These are phyloP conservation scores for Acanthamoeba culbertsoni DNA, from an alignment of 208 protist species.

Conservation along the genomic window DNA sequence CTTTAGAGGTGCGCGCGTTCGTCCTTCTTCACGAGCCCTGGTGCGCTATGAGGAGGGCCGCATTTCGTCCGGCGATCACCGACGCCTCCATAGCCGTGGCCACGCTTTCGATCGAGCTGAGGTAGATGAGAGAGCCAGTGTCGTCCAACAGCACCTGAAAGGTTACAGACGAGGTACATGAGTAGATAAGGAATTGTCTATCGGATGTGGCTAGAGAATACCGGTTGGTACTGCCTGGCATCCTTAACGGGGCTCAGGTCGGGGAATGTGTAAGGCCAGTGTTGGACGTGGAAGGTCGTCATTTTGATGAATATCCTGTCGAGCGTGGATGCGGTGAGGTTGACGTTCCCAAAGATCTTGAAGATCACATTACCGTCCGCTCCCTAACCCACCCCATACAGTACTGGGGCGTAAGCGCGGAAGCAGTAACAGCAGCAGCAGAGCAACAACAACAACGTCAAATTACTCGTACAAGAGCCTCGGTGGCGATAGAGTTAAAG, in stretches of 20 bases:
- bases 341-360: conserved; percentile 28
- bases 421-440: not conserved
- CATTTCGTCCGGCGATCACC: conserved; percentile 11
- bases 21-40: no score
- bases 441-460: not conserved
- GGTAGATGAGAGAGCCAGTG: not conserved
- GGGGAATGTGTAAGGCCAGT: conserved; percentile 44
- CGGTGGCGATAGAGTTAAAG: conserved; percentile 4
- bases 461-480: not conserved
- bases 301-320: not conserved
- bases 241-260: not conserved
- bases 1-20: no score
- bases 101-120: conserved; percentile 16
- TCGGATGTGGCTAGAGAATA: no score
- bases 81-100: conserved; percentile 37
- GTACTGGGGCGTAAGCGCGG: not conserved
- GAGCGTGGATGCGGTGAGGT: not conserved
- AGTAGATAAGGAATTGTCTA: not conserved
- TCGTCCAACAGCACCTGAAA: conserved; percentile 27
- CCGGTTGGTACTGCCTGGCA: not conserved
- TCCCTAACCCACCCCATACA: not conserved
- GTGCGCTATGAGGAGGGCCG: not conserved
- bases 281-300: not conserved
- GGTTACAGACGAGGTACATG: no score
- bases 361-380: not conserved